phyloP scores from a whole-genome alignment of 805 yeast genomes.

The Priceomyces medius region DNA sequence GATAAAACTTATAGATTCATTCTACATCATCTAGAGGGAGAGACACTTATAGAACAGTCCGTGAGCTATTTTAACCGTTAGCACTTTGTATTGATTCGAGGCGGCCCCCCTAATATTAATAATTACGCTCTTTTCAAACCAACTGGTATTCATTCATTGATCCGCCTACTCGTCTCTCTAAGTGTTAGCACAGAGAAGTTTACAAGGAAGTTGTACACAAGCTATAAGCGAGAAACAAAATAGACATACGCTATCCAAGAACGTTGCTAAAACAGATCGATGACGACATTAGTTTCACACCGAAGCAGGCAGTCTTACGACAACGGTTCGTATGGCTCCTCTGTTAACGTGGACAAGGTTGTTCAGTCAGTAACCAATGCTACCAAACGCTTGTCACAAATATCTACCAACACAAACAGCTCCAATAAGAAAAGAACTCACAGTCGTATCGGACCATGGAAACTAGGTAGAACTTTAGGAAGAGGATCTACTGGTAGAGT shows the following conservation, averaged over 20 bases:
- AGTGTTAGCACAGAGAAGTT: background rate
- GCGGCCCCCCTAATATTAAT: background rate
- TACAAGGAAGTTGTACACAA: background rate
- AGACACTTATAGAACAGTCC: background rate
- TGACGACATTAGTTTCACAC: slow-evolving; percentile 26
- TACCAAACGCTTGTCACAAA: slow-evolving; percentile 50
- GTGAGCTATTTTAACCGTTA: background rate
- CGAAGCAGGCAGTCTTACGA: slow-evolving; percentile 18
- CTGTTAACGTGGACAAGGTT: slow-evolving; percentile 35
- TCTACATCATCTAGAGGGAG: background rate
- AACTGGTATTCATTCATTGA: slow-evolving; percentile 10
- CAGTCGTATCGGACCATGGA: slow-evolving; percentile 91
- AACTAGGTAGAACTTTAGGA: slow-evolving; percentile 89
- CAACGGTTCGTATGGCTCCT: slow-evolving; percentile 15
- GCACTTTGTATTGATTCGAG: slow-evolving; percentile 1
- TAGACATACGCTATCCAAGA: background rate
- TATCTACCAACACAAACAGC: slow-evolving; percentile 43
- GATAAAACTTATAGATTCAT: background rate
- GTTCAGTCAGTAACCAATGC: slow-evolving; percentile 48
- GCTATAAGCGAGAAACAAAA: background rate
- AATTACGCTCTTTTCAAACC: slow-evolving; percentile 5
- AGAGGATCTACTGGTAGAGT: slow-evolving; percentile 97
- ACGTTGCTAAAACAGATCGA: slow-evolving; percentile 5
- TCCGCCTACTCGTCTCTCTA: background rate
- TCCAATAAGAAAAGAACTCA: slow-evolving; percentile 45